Evolutionary conservation across 768 basidiomycete genomes (phyloP).

Genomic region (Leccinum sublutescens): DNA sequence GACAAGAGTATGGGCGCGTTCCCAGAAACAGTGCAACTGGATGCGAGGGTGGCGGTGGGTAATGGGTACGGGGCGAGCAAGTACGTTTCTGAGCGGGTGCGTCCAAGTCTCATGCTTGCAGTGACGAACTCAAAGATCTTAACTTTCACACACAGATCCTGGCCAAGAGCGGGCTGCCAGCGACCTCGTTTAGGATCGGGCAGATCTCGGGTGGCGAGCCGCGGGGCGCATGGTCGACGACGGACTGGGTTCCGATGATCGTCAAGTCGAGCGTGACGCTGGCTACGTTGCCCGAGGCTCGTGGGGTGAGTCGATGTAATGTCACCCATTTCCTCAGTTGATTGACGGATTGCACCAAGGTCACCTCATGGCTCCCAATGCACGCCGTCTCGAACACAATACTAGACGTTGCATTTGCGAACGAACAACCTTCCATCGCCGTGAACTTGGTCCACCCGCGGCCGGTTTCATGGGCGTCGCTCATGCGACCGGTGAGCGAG

Average conservation of each 20-base stretch:
- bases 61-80: slow-evolving; percentile 40
- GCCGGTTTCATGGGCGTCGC: slow-evolving; percentile 25
- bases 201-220: slow-evolving; percentile 35
- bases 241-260: slow-evolving; percentile 38
- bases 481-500: slow-evolving; percentile 27
- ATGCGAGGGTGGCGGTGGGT: slow-evolving; percentile 30
- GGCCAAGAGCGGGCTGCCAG: slow-evolving; percentile 30
- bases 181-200: slow-evolving; percentile 36
- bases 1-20: slow-evolving; percentile 17
- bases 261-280: slow-evolving; percentile 35
- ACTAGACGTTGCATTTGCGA: slow-evolving; percentile 28
- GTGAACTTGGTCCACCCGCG: slow-evolving; percentile 36
- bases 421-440: slow-evolving; percentile 15
- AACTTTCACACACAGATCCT: slow-evolving; percentile 23
- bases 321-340: neutral
- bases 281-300: slow-evolving; percentile 30
- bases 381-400: slow-evolving; percentile 28
- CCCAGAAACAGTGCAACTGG: slow-evolving; percentile 32
- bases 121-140: neutral
- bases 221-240: slow-evolving; percentile 38
- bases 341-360: slow-evolving; percentile 10
- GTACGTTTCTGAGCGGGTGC: slow-evolving; percentile 21
- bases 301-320: slow-evolving; percentile 22
- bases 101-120: neutral
- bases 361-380: slow-evolving; percentile 32